Percentiles rank a stretch among this genome's conserved stretches.
phyloP scores from a whole-genome alignment of 177 flowering plant species.

The Vitis hybrid region DNA sequence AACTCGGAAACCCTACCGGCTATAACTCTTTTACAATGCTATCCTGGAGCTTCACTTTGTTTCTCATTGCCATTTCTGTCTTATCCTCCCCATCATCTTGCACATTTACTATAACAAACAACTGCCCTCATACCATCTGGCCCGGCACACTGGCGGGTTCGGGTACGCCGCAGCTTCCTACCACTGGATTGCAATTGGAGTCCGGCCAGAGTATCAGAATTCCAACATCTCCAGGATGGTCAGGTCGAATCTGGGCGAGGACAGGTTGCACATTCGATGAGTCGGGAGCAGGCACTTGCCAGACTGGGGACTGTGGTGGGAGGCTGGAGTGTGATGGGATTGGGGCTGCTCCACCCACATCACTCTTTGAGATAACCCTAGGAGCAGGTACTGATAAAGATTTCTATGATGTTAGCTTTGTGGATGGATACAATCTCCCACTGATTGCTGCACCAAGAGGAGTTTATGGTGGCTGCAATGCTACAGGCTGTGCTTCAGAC shows the following conservation, averaged over 20 bases:
- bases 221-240: slow-evolving; percentile 66
- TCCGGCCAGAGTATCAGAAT: slow-evolving; percentile 45
- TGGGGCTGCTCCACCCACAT: slow-evolving; percentile 74
- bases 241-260: slow-evolving; percentile 90
- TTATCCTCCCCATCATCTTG: slow-evolving; percentile 28
- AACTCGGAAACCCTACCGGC: neutral
- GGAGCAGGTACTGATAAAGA: slow-evolving; percentile 56
- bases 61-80: slow-evolving; percentile 18
- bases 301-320: slow-evolving; percentile 84
- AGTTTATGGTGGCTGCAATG: slow-evolving; percentile 50
- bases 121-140: slow-evolving; percentile 61
- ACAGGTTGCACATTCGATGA: slow-evolving; percentile 75
- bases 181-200: slow-evolving; percentile 65
- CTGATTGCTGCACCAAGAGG: slow-evolving; percentile 54
- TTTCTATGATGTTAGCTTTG: slow-evolving; percentile 84
- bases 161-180: slow-evolving; percentile 59
- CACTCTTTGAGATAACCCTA: slow-evolving; percentile 87
- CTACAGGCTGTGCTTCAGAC: slow-evolving; percentile 70
- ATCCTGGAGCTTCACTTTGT: neutral
- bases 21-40: neutral
- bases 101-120: slow-evolving; percentile 38
- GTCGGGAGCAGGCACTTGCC: slow-evolving; percentile 59
- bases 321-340: slow-evolving; percentile 63
- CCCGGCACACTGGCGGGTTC: slow-evolving; percentile 78
- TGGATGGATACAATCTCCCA: slow-evolving; percentile 86